Conservation (phyloP, 2,329 filamentous ascomycete genomes). For the Aspergillus viridinutans region DNA sequence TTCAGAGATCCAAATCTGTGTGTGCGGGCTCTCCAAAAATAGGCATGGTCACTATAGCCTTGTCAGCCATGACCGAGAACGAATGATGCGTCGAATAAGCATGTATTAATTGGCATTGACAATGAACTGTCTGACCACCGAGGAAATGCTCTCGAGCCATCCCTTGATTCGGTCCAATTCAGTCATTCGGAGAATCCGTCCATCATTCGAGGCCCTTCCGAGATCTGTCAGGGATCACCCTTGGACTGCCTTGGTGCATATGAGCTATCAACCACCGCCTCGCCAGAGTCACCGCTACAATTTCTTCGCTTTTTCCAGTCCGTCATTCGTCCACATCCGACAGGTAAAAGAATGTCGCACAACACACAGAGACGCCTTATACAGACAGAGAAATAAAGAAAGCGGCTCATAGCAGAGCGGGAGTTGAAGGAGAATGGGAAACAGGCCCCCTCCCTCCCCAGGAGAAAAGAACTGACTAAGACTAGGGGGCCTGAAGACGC, state of each 20-base stretch:
- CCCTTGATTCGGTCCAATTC: neutral
- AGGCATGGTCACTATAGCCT: neutral
- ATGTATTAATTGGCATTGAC: neutral
- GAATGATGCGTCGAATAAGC: neutral
- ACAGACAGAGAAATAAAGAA: neutral
- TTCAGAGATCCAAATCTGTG: neutral
- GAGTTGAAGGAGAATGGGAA: neutral
- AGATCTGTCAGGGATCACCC: constrained; percentile 10
- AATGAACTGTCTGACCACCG: neutral
- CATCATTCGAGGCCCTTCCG: neutral
- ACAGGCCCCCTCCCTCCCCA: neutral
- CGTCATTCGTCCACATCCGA: neutral
- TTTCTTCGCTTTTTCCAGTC: neutral
- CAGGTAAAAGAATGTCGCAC: neutral
- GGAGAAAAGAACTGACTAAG: neutral
- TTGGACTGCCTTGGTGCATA: constrained; percentile 11
- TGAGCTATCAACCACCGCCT: constrained; percentile 11
- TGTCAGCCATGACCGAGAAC: neutral
- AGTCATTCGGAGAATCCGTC: neutral
- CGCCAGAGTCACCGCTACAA: neutral
- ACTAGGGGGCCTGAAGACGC: neutral
- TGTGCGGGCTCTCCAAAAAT: neutral
- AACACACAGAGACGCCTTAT: neutral
- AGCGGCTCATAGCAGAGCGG: neutral
- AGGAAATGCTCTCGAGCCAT: neutral